Percentiles rank a stretch among this genome's conserved stretches.
Conservation (phyloP, 371 early-diverging fungal species). For the Mucor saturninus region DNA sequence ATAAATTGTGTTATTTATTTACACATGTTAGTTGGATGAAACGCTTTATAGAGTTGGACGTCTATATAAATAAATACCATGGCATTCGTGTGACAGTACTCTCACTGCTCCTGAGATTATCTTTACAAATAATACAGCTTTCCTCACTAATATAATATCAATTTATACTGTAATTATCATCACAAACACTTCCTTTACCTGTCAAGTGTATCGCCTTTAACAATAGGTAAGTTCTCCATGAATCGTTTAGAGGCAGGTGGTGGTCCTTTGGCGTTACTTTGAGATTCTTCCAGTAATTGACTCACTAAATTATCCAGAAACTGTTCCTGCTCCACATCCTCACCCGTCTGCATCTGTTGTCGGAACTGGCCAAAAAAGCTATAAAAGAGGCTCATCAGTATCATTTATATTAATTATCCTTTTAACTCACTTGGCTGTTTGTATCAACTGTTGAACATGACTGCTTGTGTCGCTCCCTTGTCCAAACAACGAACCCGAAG, state of each 20-base stretch:
- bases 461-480: not conserved
- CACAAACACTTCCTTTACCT: slow-evolving; percentile 22
- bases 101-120: slow-evolving; percentile 35
- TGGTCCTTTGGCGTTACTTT: slow-evolving; percentile 53
- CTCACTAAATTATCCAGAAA: slow-evolving; percentile 55
- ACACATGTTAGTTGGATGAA: not conserved
- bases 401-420: too few species aligned
- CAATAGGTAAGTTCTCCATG: slow-evolving; percentile 35
- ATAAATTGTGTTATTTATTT: not conserved
- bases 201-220: slow-evolving; percentile 24
- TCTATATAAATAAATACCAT: slow-evolving; percentile 38
- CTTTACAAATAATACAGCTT: slow-evolving; percentile 58
- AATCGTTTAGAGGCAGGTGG: slow-evolving; percentile 57
- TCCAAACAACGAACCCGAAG: slow-evolving; percentile 9
- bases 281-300: slow-evolving; percentile 55
- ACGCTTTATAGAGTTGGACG: not conserved
- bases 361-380: slow-evolving; percentile 46
- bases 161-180: not conserved
- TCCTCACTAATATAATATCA: slow-evolving; percentile 50
- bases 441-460: slow-evolving; percentile 36
- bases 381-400: not conserved
- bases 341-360: slow-evolving; percentile 45
- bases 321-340: slow-evolving; percentile 48
- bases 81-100: slow-evolving; percentile 51
- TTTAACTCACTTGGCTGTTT: slow-evolving; percentile 41